These are phyloP conservation scores for Cryptococcus jaspeensis DNA, from an alignment of 1,284 basidiomycete genomes.

Conservation along the genomic window DNA sequence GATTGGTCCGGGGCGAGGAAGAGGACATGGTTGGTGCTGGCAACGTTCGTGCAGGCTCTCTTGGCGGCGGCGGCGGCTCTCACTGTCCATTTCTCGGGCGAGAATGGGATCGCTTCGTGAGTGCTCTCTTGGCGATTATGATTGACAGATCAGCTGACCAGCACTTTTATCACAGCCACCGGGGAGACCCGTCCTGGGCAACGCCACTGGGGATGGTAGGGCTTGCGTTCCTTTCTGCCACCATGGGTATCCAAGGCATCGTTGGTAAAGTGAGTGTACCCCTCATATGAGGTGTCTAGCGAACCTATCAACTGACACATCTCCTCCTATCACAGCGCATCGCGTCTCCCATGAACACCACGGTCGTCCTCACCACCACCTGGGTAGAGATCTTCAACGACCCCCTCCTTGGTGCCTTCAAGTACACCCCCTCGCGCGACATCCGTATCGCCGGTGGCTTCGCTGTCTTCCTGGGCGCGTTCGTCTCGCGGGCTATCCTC, in stretches of 20 bases:
- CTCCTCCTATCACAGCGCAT: slow-evolving; percentile 45
- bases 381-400: slow-evolving; percentile 84
- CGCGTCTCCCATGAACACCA: slow-evolving; percentile 69
- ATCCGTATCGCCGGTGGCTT: slow-evolving; percentile 68
- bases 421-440: slow-evolving; percentile 62
- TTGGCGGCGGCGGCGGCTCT: slow-evolving; percentile 71
- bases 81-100: slow-evolving; percentile 60
- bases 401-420: slow-evolving; percentile 64
- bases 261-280: slow-evolving; percentile 63
- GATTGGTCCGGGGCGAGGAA: slow-evolving; percentile 63
- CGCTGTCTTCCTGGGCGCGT: slow-evolving; percentile 72
- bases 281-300: not conserved
- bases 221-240: slow-evolving; percentile 72
- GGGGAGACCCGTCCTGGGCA: slow-evolving; percentile 68
- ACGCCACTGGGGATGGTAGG: slow-evolving; percentile 65
- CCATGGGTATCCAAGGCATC: slow-evolving; percentile 73
- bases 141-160: not conserved
- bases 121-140: slow-evolving; percentile 8
- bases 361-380: slow-evolving; percentile 64
- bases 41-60: slow-evolving; percentile 70
- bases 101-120: slow-evolving; percentile 57
- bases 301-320: not conserved
- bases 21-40: slow-evolving; percentile 69
- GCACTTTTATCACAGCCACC: slow-evolving; percentile 27
- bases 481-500: slow-evolving; percentile 63